These are phyloP conservation scores for Fraxinus excelsior DNA, from an alignment of 257 asterid genomes.

Conservation along the genomic window DNA sequence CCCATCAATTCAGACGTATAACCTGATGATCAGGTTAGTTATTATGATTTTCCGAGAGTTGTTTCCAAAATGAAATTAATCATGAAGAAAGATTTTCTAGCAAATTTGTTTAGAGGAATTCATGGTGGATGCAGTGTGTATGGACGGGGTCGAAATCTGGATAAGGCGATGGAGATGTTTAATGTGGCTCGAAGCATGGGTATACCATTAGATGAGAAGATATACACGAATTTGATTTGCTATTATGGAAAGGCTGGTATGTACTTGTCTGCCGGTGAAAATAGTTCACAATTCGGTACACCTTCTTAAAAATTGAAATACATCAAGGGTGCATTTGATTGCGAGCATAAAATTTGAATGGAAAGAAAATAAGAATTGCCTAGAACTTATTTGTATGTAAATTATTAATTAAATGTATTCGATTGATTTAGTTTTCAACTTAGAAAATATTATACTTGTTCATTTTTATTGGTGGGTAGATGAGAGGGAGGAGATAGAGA, in stretches of 20 bases:
- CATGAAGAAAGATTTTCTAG: conserved; percentile 7
- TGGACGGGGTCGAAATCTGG: conserved; percentile 77
- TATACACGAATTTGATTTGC: conserved; percentile 77
- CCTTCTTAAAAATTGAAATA: conserved; percentile 13
- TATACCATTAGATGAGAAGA: conserved; percentile 77
- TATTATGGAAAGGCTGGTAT: conserved; percentile 90
- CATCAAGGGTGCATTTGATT: background rate
- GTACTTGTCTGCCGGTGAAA: conserved; percentile 3
- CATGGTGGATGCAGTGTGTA: conserved; percentile 62
- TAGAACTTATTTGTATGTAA: too few species aligned
- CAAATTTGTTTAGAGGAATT: conserved; percentile 25
- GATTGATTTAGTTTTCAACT: too few species aligned
- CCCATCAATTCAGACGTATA: conserved; percentile 84
- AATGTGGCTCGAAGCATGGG: conserved; percentile 61
- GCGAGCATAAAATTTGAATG: too few species aligned
- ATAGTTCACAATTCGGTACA: conserved; percentile 4
- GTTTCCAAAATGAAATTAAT: background rate
- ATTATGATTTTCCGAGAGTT: conserved; percentile 5
- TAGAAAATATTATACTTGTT: too few species aligned
- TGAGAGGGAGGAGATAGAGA: too few species aligned
- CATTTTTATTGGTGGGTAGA: too few species aligned
- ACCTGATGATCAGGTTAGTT: conserved; percentile 88
- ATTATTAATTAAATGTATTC: too few species aligned
- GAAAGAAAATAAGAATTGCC: too few species aligned
- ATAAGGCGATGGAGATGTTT: conserved; percentile 73